Conservation (phyloP, 1,284 basidiomycete species). For the Apiotrichum gamsii region DNA sequence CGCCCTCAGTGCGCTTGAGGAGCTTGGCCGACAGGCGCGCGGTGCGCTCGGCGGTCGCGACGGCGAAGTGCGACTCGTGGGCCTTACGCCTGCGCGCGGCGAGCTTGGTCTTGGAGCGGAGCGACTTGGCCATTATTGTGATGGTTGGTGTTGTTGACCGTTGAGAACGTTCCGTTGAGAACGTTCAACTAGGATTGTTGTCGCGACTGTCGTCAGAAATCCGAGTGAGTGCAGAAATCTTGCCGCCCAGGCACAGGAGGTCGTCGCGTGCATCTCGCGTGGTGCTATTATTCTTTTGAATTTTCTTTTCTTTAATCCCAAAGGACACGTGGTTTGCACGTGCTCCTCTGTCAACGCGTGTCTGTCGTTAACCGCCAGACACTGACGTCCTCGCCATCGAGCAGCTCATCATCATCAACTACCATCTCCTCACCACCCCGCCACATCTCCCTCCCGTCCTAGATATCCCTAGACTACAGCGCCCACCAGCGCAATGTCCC, state of each 20-base stretch:
- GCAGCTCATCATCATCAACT: not conserved
- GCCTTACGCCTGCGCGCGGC: constrained; percentile 79
- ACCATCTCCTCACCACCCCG: not conserved
- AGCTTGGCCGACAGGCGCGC: constrained; percentile 70
- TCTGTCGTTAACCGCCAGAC: not conserved
- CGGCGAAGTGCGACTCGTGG: constrained; percentile 72
- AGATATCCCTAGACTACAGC: not conserved
- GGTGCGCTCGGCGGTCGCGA: constrained; percentile 73
- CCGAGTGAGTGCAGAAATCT: too few species aligned
- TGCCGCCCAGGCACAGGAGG: not conserved
- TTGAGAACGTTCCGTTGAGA: too few species aligned
- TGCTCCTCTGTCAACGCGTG: constrained; percentile 5
- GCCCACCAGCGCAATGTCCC: constrained; percentile 30
- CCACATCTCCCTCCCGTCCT: not conserved
- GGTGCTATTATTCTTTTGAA: not conserved
- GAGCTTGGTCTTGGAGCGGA: constrained; percentile 82
- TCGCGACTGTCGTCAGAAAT: too few species aligned
- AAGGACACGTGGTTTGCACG: not conserved
- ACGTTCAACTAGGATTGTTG: too few species aligned
- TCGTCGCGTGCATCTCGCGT: not conserved
- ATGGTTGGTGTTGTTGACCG: too few species aligned
- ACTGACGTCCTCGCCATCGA: constrained; percentile 13
- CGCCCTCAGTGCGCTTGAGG: constrained; percentile 57
- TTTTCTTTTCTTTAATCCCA: not conserved
- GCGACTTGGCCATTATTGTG: constrained; percentile 77